Percentiles rank a stretch among this genome's conserved stretches.
phyloP scores from a whole-genome alignment of 495 filamentous ascomycete species.

The Daldinia caldariorum region DNA sequence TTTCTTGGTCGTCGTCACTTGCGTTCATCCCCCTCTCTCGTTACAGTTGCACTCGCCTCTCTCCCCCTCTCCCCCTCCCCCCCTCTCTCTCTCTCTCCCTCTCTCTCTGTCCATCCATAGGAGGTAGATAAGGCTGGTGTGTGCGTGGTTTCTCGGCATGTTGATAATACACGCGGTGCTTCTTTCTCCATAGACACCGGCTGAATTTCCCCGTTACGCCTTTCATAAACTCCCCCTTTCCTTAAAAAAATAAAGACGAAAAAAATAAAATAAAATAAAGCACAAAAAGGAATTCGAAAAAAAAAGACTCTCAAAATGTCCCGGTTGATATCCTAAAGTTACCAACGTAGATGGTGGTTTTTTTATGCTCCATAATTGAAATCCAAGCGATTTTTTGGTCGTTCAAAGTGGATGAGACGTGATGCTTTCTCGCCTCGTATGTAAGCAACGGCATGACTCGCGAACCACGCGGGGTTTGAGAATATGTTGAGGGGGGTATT shows the following conservation, averaged over 20 bases:
- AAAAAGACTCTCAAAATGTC: not conserved
- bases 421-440: slow-evolving; percentile 2
- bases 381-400: not conserved
- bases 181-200: slow-evolving; percentile 32
- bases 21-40: slow-evolving; percentile 36
- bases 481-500: slow-evolving; percentile 4
- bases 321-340: slow-evolving; percentile 21
- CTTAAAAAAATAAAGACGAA: too few relatives aligned
- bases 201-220: slow-evolving; percentile 24
- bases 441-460: not conserved
- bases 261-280: slow-evolving; percentile 3
- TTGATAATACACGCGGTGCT: slow-evolving; percentile 36
- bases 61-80: slow-evolving; percentile 5
- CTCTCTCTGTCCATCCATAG: not conserved
- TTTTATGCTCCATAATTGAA: slow-evolving; percentile 3
- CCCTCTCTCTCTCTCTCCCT: not conserved
- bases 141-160: slow-evolving; percentile 15
- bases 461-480: not conserved
- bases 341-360: not conserved
- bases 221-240: slow-evolving; percentile 19
- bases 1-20: slow-evolving; percentile 32
- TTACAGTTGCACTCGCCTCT: slow-evolving; percentile 9
- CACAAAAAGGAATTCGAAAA: not conserved
- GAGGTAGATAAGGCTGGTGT: not conserved
- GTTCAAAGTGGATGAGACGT: not conserved